Evolutionary conservation across 345 rosid species (phyloP).

Genomic region (Hirschfeldia incana): DNA sequence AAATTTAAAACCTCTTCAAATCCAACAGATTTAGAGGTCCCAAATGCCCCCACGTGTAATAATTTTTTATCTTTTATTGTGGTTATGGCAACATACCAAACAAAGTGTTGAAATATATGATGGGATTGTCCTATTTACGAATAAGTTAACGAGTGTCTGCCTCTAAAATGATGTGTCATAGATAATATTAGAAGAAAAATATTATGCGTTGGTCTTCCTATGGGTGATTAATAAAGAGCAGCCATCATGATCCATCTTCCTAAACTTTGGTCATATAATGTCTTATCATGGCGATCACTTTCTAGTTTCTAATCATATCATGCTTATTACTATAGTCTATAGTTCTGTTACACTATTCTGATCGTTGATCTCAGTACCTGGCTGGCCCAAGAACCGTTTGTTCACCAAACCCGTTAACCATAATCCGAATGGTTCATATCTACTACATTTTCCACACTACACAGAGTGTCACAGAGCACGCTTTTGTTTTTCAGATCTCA

Average conservation of each 20-base stretch:
- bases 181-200: too few relatives aligned
- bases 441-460: not conserved
- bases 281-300: not conserved
- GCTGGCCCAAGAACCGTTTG: not conserved
- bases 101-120: not conserved
- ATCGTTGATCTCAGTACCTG: not conserved
- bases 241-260: not conserved
- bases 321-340: not conserved
- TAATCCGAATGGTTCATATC: not conserved
- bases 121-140: not conserved
- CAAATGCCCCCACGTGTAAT: slow-evolving; percentile 23
- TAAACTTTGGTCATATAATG: not conserved
- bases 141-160: not conserved
- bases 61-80: not conserved
- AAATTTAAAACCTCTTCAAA: not conserved
- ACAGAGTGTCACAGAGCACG: not conserved
- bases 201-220: not conserved
- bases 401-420: not conserved
- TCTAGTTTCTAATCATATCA: not conserved
- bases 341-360: not conserved
- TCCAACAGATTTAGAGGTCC: slow-evolving; percentile 18
- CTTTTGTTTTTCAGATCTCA: not conserved
- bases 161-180: not conserved
- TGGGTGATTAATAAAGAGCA: not conserved
- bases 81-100: not conserved